Conservation (phyloP, 225 moss, liverwort and hornwort genomes). For the Asterella californica region DNA sequence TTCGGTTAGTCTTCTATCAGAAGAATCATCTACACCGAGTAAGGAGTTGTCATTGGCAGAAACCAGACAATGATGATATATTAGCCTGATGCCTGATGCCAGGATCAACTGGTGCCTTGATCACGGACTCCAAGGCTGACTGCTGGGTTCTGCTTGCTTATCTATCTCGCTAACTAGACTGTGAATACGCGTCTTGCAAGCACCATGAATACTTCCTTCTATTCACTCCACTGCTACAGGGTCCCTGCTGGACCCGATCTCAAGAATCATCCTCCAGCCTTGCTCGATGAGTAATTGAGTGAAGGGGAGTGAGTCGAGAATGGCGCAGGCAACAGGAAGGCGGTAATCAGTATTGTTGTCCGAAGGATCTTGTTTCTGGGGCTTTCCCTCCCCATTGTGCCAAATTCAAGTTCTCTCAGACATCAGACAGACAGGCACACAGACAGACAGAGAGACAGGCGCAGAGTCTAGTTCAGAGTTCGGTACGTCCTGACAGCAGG, state of each 20-base stretch:
- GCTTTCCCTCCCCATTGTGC: constrained; percentile 14
- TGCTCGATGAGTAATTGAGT: neutral
- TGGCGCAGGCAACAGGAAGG: constrained; percentile 2
- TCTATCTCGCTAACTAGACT: neutral
- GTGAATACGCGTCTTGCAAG: too few species aligned
- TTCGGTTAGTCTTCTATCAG: neutral
- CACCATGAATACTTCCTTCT: neutral
- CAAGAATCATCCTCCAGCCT: neutral
- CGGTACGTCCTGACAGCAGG: constrained; percentile 7
- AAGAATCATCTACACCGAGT: neutral
- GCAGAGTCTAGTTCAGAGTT: neutral
- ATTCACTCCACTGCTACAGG: neutral
- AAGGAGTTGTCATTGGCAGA: neutral
- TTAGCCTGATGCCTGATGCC: neutral
- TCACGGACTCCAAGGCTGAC: neutral
- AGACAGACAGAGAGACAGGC: too few species aligned
- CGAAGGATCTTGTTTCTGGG: neutral
- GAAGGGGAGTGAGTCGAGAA: neutral
- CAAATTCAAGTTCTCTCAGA: constrained; percentile 16
- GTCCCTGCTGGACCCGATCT: neutral
- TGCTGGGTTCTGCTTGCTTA: neutral
- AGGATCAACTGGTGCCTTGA: constrained; percentile 2
- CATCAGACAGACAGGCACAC: neutral
- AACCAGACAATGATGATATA: neutral
- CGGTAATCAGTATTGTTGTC: neutral